Percentiles rank a stretch among this genome's conserved stretches.
Conservation (phyloP, 352 stramenopile species). For the Pythium phragmiticola region DNA sequence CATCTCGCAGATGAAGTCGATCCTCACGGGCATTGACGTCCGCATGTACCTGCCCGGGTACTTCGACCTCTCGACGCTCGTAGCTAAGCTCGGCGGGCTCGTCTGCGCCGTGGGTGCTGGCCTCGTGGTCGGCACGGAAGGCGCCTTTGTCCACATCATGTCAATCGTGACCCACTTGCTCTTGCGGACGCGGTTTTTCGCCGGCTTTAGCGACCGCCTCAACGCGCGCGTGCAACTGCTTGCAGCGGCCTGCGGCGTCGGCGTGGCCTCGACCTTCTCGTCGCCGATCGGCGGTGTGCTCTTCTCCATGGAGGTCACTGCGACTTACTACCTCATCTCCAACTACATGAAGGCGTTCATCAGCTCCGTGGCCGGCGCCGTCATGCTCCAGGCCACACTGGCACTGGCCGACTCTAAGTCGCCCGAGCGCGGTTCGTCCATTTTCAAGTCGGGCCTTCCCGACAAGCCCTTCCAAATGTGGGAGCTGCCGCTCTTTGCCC, state of each 20-base stretch:
- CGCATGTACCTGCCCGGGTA: slow-evolving; percentile 81
- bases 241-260: slow-evolving; percentile 89
- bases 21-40: slow-evolving; percentile 82
- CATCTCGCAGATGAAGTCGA: slow-evolving; percentile 88
- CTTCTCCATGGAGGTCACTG: slow-evolving; percentile 94
- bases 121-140: slow-evolving; percentile 97
- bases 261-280: slow-evolving; percentile 92
- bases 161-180: slow-evolving; percentile 91
- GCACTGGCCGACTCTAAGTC: slow-evolving; percentile 55
- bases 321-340: slow-evolving; percentile 87
- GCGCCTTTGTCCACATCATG: slow-evolving; percentile 98
- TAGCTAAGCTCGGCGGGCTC: slow-evolving; percentile 92
- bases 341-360: slow-evolving; percentile 92
- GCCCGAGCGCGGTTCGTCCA: slow-evolving; percentile 41
- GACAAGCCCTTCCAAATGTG: slow-evolving; percentile 57
- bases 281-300: slow-evolving; percentile 93
- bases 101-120: slow-evolving; percentile 92
- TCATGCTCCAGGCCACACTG: slow-evolving; percentile 79
- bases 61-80: slow-evolving; percentile 79
- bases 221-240: slow-evolving; percentile 88
- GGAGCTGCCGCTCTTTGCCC: slow-evolving; percentile 70
- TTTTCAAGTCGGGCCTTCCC: slow-evolving; percentile 53
- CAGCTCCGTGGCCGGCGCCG: slow-evolving; percentile 65
- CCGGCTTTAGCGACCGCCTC: slow-evolving; percentile 65
- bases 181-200: slow-evolving; percentile 77